Base-by-base conservation (phyloP, 2,329 filamentous ascomycete genomes). In the Fusarium coffeatum region DNA sequence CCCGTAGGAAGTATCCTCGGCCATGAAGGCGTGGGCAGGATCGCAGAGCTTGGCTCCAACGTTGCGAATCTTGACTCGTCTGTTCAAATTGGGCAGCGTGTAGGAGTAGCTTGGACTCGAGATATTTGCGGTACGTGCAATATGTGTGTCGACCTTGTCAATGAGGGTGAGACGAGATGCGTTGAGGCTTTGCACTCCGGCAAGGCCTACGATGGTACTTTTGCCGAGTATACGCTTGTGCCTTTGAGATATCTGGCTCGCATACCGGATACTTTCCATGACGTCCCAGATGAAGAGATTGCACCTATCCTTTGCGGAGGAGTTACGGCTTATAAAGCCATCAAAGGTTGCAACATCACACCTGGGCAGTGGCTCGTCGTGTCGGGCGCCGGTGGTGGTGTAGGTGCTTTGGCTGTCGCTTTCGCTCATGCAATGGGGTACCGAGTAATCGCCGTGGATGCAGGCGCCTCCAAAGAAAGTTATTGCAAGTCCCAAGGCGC, bases 11-110 rank as follows among this genome's bases (percentile, higher is more conserved):
- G 76, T 25, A 77, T 82, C 3, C 74, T 82, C 0, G 83, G 83
- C 6, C 83, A 85, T 49, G 83, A 85, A 64, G 83, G 83, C 10
- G 80, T 83, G 2, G 83, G 83, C 2, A 74, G 73, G 13, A 75
- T 84, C 18, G 78, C 75, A 6, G 74, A 68, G 25, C 63, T 84
- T 3, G 83, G 83, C 2, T 73, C 76, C 30, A 75, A 77, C 34
- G 75, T 81, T 6, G 22, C 68, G 6, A 48, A 59, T 6, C 22
- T 59, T 9, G 76, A 77, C 45, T 61, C 71, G 3, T 58, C 68
- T 3, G 64, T 78, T 18, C 22, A 66, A 16, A 28, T 78, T 4
- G 80, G 79, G 32, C 76, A 80, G 48, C 78, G 79, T 2, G 78
- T 82, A 0, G 82, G 80, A 18, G 73, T 83, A 0, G 79, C 78